Percentiles rank a stretch among this genome's conserved stretches.
phyloP scores from a whole-genome alignment of 768 basidiomycete genomes.

The Dioszegia hungarica region DNA sequence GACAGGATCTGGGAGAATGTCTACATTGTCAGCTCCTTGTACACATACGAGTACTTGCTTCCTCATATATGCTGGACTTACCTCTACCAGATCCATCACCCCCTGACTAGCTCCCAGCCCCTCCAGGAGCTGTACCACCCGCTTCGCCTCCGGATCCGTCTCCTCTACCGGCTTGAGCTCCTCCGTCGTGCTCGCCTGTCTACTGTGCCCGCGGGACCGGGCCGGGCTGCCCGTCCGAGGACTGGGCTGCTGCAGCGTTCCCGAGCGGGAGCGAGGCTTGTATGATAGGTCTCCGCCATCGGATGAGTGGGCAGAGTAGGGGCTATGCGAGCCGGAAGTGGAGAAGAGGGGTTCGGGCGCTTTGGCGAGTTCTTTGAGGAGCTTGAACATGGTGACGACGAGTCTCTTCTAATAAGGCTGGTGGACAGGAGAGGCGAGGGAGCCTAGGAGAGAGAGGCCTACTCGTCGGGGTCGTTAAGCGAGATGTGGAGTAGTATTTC shows the following conservation, averaged over 20 bases:
- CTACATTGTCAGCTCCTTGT: constrained; percentile 8
- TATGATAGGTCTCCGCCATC: constrained; percentile 1
- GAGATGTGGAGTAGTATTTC: no score
- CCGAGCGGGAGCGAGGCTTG: not conserved
- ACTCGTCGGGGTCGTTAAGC: no score
- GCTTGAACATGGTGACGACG: constrained; percentile 40
- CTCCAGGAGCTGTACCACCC: constrained; percentile 23
- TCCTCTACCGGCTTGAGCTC: constrained; percentile 23
- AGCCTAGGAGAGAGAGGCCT: no score
- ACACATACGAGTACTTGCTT: not conserved
- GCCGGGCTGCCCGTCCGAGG: not conserved
- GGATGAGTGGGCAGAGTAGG: constrained; percentile 4
- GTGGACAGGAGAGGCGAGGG: no score
- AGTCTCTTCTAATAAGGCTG: no score
- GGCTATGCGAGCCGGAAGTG: constrained; percentile 1
- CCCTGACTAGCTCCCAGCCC: constrained; percentile 13
- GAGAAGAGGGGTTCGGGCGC: constrained; percentile 24
- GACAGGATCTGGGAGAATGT: constrained; percentile 29
- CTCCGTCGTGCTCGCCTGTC: constrained; percentile 1
- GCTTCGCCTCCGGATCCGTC: constrained; percentile 19
- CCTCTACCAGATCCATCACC: constrained; percentile 34
- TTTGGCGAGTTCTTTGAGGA: constrained; percentile 42
- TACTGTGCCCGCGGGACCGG: not conserved
- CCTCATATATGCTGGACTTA: constrained; percentile 2
- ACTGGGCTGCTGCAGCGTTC: not conserved